Percentiles rank a stretch among this genome's conserved stretches.
phyloP scores from a whole-genome alignment of 768 basidiomycete species.

The Boletus tylopilopsis region DNA sequence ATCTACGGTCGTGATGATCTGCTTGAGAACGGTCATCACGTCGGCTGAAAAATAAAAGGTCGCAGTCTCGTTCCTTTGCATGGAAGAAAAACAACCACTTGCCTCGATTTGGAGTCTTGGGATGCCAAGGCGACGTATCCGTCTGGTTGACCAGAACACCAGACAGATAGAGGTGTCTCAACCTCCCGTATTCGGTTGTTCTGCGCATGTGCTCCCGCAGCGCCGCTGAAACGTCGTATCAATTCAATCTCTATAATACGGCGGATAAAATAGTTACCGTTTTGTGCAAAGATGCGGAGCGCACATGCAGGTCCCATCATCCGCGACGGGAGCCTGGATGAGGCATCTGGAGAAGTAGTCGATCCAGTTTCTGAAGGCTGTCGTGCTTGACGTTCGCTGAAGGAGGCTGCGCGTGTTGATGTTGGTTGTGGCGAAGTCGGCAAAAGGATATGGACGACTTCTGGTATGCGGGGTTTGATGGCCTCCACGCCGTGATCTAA shows the following conservation, averaged over 20 bases:
- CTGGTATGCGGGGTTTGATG: neutral
- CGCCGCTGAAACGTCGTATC: conserved; percentile 1
- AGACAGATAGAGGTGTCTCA: conserved; percentile 16
- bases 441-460: neutral
- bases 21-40: too few relatives aligned
- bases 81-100: neutral
- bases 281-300: conserved; percentile 12
- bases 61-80: too few relatives aligned
- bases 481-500: neutral
- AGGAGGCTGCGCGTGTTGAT: too few relatives aligned
- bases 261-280: neutral
- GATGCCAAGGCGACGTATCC: conserved; percentile 12
- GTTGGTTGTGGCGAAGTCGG: neutral
- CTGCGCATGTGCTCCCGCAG: conserved; percentile 4
- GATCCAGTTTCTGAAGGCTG: too few relatives aligned
- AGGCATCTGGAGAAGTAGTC: too few relatives aligned
- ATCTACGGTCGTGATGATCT: too few relatives aligned
- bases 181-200: conserved; percentile 8
- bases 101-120: conserved; percentile 22
- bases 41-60: too few relatives aligned
- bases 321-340: conserved; percentile 9
- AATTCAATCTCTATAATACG: neutral
- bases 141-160: conserved; percentile 9
- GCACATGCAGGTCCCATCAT: conserved; percentile 21
- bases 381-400: too few relatives aligned